These are phyloP conservation scores for Fusarium sp. DNA, from an alignment of 2,329 filamentous ascomycete species.

Conservation along the genomic window DNA sequence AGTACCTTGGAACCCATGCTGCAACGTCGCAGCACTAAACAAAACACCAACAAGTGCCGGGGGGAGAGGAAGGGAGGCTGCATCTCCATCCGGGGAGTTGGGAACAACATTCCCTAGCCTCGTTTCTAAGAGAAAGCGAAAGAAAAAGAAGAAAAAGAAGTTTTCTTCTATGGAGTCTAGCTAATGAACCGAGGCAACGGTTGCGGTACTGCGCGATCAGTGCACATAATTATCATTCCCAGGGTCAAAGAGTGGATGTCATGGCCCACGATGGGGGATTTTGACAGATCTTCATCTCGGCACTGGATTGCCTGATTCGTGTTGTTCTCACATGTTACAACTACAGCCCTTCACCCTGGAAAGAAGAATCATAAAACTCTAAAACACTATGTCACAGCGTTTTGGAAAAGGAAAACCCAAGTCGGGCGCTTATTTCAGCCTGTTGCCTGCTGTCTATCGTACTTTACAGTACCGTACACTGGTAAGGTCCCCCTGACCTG, in stretches of 20 bases:
- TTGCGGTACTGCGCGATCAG: not conserved
- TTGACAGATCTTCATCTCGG: constrained; percentile 21
- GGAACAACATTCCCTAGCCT: constrained; percentile 7
- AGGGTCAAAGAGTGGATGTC: constrained; percentile 1
- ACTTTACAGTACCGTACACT: no score
- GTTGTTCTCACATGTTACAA: not conserved
- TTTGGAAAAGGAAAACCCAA: not conserved
- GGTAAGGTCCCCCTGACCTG: not conserved
- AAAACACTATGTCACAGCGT: constrained; percentile 8
- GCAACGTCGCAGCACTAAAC: constrained; percentile 28
- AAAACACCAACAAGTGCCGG: constrained; percentile 14
- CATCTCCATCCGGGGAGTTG: constrained; percentile 18
- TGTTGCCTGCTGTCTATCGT: constrained; percentile 9
- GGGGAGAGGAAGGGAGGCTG: no score
- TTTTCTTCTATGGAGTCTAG: constrained; percentile 12
- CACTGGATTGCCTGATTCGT: constrained; percentile 1
- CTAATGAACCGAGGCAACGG: constrained; percentile 16
- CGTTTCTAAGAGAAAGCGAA: not conserved
- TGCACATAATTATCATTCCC: not conserved
- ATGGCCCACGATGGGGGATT: not conserved
- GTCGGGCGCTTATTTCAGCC: constrained; percentile 35
- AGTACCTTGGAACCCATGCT: constrained; percentile 31
- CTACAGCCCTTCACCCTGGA: not conserved
- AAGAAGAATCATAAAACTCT: constrained; percentile 18
- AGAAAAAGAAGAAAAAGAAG: constrained; percentile 7